These are phyloP conservation scores for Mortierella antarctica DNA, from an alignment of 192 early-diverging fungal genomes.

Conservation along the genomic window DNA sequence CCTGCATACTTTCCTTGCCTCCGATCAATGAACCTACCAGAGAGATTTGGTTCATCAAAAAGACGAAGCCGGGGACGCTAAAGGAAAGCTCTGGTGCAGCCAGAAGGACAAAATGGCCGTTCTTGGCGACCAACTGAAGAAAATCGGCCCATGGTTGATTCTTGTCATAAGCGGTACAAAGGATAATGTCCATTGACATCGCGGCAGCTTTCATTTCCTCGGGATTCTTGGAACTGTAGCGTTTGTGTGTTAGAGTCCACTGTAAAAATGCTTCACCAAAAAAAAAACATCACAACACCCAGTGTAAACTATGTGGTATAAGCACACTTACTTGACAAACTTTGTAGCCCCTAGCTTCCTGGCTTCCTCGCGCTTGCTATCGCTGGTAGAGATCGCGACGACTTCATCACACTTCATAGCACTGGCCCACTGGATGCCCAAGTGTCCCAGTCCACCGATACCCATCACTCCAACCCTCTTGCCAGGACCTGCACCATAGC, in stretches of 20 bases:
- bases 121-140: constrained; percentile 57
- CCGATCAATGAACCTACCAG: constrained; percentile 76
- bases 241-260: no score
- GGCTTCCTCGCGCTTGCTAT: constrained; percentile 60
- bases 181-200: constrained; percentile 23
- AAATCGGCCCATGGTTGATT: constrained; percentile 57
- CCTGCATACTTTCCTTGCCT: constrained; percentile 62
- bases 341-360: constrained; percentile 61
- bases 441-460: constrained; percentile 72
- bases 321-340: constrained; percentile 24
- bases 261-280: background rate
- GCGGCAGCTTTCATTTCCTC: background rate
- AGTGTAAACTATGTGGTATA: no score
- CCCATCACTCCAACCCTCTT: constrained; percentile 66
- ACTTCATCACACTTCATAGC: constrained; percentile 60
- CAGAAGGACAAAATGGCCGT: constrained; percentile 68
- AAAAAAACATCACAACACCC: background rate
- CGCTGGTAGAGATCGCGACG: constrained; percentile 60
- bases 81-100: constrained; percentile 66
- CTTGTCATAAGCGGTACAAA: constrained; percentile 26
- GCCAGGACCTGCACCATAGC: constrained; percentile 50
- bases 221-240: background rate
- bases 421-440: constrained; percentile 69
- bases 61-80: constrained; percentile 21
- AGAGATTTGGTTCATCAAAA: constrained; percentile 35